Conservation (phyloP, 1,284 basidiomycete genomes). For the Cryptococcus deneoformans region DNA sequence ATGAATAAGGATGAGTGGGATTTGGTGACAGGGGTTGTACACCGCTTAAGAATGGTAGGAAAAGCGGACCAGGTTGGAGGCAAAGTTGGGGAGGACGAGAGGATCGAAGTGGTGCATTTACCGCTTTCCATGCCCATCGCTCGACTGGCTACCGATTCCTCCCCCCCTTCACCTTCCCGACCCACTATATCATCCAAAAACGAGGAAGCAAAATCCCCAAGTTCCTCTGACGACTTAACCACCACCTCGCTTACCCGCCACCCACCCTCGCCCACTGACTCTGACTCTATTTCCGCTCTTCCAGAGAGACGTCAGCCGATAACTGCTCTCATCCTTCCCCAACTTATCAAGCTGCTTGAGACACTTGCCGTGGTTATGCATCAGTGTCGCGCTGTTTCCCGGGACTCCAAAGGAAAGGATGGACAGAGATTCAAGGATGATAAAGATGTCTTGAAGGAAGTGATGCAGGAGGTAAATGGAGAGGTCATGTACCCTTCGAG, state of each 20-base stretch:
- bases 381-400: not conserved
- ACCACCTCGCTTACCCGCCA: not conserved
- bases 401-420: not conserved
- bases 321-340: not conserved
- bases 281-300: not conserved
- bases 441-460: not conserved
- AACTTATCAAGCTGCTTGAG: not conserved
- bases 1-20: slow-evolving; percentile 10
- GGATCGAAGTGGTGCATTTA: slow-evolving; percentile 7
- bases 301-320: not conserved
- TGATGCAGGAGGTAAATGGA: slow-evolving; percentile 1
- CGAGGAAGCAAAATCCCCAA: not conserved
- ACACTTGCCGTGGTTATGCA: not conserved
- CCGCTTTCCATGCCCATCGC: slow-evolving; percentile 11
- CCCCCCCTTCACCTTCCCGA: not conserved
- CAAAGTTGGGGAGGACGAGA: too few relatives aligned
- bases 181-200: not conserved
- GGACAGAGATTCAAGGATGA: not conserved
- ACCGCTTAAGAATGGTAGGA: not conserved
- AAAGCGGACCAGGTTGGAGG: not conserved
- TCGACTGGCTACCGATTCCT: not conserved
- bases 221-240: not conserved
- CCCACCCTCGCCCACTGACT: not conserved
- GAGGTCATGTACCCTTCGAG: slow-evolving; percentile 1
- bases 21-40: slow-evolving; percentile 2